A percentile compares a stretch with the other conserved stretches of the same genome.
phyloP scores from a whole-genome alignment of 1,139 yeast genomes.

The Kodamaea alishanica region DNA sequence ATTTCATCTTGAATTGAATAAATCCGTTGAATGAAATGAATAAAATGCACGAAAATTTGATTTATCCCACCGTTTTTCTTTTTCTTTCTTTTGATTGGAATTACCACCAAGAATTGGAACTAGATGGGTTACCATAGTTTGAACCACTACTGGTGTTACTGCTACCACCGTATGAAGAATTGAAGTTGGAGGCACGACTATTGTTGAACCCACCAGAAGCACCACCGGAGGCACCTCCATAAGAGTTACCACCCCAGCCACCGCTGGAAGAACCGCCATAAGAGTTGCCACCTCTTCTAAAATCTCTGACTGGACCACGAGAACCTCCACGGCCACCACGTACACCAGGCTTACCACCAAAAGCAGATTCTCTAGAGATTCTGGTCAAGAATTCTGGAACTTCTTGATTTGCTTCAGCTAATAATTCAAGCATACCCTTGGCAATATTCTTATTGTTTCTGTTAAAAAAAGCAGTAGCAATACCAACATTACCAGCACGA shows the following conservation, averaged over 20 bases:
- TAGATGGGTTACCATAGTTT: constrained; percentile 34
- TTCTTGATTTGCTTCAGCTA: constrained; percentile 96
- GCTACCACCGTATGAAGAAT: constrained; percentile 17
- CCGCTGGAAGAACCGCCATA: constrained; percentile 26
- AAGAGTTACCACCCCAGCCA: constrained; percentile 18
- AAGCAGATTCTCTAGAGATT: constrained; percentile 73
- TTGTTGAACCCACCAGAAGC: constrained; percentile 12
- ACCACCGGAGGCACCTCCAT: constrained; percentile 23
- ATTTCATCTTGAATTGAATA: constrained; percentile 1
- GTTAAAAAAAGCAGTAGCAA: constrained; percentile 97
- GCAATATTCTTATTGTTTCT: constrained; percentile 89
- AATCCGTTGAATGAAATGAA: neutral
- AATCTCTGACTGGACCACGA: constrained; percentile 51
- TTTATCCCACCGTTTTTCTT: neutral
- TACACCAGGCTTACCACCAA: constrained; percentile 45
- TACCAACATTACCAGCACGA: constrained; percentile 99
- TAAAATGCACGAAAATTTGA: no score
- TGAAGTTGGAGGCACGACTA: constrained; percentile 18
- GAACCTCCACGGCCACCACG: constrained; percentile 43
- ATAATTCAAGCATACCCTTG: constrained; percentile 81
- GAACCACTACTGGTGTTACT: constrained; percentile 20
- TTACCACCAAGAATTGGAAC: constrained; percentile 43
- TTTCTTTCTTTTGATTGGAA: neutral
- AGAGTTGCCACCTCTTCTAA: constrained; percentile 45
- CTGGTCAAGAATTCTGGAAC: constrained; percentile 84